Percentiles rank a stretch among this genome's conserved stretches.
phyloP scores from a whole-genome alignment of 352 stramenopile species.

The Pilasporangium apinafurcum region DNA sequence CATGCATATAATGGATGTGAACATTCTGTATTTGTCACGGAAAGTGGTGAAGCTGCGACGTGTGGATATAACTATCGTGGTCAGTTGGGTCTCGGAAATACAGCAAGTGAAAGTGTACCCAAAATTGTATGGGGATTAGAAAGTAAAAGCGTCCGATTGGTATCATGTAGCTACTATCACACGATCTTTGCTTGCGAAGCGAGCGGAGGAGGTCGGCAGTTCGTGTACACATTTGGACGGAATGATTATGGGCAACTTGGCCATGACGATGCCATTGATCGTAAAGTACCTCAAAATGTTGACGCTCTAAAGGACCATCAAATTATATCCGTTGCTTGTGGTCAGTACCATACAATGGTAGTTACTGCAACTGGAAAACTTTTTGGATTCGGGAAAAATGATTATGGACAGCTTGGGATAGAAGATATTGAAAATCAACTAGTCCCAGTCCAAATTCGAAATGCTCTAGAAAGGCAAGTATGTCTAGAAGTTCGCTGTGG shows the following conservation, averaged over 20 bases:
- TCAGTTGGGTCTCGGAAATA: slow-evolving; percentile 89
- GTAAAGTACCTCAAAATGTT: slow-evolving; percentile 75
- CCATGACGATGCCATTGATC: slow-evolving; percentile 84
- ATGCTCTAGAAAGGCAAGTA: slow-evolving; percentile 54
- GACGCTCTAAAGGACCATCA: slow-evolving; percentile 53
- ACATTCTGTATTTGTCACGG: slow-evolving; percentile 81
- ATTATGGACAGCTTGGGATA: slow-evolving; percentile 90
- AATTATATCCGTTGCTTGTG: slow-evolving; percentile 78
- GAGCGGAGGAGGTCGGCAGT: slow-evolving; percentile 12
- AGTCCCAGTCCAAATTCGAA: slow-evolving; percentile 37
- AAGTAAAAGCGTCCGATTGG: slow-evolving; percentile 49
- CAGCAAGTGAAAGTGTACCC: slow-evolving; percentile 76
- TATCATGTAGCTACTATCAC: slow-evolving; percentile 93
- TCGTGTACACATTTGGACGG: slow-evolving; percentile 85
- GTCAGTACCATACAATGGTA: slow-evolving; percentile 89
- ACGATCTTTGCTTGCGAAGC: slow-evolving; percentile 76
- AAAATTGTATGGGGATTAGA: slow-evolving; percentile 76
- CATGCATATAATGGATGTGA: slow-evolving; percentile 94
- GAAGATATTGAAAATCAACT: slow-evolving; percentile 69
- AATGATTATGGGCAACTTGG: slow-evolving; percentile 93
- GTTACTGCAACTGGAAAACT: slow-evolving; percentile 59
- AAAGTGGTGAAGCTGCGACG: slow-evolving; percentile 69
- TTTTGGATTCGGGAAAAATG: slow-evolving; percentile 91
- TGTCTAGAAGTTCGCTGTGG: slow-evolving; percentile 82
- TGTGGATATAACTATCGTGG: slow-evolving; percentile 93